phyloP scores from a whole-genome alignment of 352 stramenopile genomes.

The Phytophthora cactorum region DNA sequence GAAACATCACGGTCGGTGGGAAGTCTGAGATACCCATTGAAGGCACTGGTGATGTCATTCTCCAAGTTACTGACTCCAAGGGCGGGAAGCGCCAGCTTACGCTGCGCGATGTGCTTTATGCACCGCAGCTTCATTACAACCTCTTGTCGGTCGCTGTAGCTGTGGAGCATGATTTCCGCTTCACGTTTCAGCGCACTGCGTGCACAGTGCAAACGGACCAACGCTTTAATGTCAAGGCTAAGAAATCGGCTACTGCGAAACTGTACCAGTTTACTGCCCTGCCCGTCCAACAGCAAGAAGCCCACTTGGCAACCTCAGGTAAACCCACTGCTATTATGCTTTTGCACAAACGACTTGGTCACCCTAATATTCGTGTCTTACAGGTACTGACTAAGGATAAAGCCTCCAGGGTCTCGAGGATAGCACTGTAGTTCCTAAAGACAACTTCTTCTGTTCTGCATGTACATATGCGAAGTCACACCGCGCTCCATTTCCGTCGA shows the following conservation, averaged over 20 bases:
- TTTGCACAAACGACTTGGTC: neutral
- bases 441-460: neutral
- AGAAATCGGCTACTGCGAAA: neutral
- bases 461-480: constrained; percentile 5
- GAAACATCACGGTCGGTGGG: neutral
- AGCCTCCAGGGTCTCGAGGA: no score
- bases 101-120: neutral
- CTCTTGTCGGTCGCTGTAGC: neutral
- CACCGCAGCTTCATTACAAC: neutral
- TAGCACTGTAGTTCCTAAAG: neutral
- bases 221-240: neutral
- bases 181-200: neutral
- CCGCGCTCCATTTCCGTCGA: constrained; percentile 1
- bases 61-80: neutral
- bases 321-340: neutral
- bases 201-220: neutral
- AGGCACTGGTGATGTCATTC: neutral
- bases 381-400: no score
- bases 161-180: neutral
- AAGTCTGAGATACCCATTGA: neutral
- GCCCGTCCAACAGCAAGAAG: neutral
- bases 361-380: no score
- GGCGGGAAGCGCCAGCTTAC: neutral
- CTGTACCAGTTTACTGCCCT: neutral
- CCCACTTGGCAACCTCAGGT: neutral